Evolutionary conservation across 1,139 yeast species (phyloP).

Genomic region (Scheffersomyces segobiensis): DNA sequence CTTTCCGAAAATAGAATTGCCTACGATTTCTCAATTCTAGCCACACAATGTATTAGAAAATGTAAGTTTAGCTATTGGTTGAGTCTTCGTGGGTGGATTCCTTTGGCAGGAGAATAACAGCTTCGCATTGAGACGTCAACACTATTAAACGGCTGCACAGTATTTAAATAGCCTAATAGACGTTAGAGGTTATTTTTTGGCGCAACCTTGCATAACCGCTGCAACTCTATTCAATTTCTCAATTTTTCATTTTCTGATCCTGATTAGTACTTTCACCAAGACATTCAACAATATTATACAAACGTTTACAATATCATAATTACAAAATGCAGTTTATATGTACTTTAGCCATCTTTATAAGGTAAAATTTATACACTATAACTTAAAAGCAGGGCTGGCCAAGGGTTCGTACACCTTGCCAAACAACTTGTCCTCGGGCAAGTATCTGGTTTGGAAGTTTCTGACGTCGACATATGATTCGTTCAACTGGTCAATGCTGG

Average conservation of each 20-base stretch:
- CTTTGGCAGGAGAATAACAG: too few relatives aligned
- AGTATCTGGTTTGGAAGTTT: slow-evolving; percentile 14
- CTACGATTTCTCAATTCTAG: too few relatives aligned
- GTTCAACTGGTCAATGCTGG: slow-evolving; percentile 60
- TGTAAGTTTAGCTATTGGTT: background rate
- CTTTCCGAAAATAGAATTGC: too few relatives aligned
- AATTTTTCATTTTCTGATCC: too few relatives aligned
- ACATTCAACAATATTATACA: background rate
- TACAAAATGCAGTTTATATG: too few relatives aligned
- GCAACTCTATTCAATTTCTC: background rate
- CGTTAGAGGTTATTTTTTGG: background rate
- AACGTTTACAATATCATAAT: too few relatives aligned
- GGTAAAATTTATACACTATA: slow-evolving; percentile 9
- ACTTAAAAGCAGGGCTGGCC: slow-evolving; percentile 33
- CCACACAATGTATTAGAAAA: too few relatives aligned
- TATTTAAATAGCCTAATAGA: background rate
- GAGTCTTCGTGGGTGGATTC: background rate
- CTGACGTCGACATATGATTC: slow-evolving; percentile 41
- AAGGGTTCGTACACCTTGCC: slow-evolving; percentile 41
- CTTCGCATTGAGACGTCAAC: too few relatives aligned
- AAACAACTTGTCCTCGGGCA: slow-evolving; percentile 40
- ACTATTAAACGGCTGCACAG: too few relatives aligned
- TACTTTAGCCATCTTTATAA: background rate
- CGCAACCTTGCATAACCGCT: background rate
- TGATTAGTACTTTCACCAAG: too few relatives aligned